Base-by-base conservation (phyloP, 371 early-diverging fungal genomes). In the Rhizopus stolonifer region DNA sequence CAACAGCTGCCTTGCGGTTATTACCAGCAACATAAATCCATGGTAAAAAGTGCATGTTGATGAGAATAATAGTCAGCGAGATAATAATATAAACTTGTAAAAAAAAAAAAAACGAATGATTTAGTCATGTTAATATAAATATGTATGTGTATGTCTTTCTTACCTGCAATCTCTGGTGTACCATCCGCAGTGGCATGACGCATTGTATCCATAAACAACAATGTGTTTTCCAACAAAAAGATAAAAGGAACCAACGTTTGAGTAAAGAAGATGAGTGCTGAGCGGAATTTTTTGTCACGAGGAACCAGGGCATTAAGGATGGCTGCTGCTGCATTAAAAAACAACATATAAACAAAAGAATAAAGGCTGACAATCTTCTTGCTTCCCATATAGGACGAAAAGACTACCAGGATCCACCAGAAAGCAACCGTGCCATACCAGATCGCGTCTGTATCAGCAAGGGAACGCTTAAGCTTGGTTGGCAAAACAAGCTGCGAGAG, bases 141-240 rank as follows among this genome's bases (percentile, higher is more conserved):
- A n/a, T n/a, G n/a, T n/a, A n/a, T n/a, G n/a, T n/a, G n/a, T n/a
- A n/a, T n/a, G n/a, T 11, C 42, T 19, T 14, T 24, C 0, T 18
- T 40, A 54, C 47, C 49, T 23, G 76, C 74, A 54, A 75, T 60
- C 46, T 81, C 75, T 8, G 84, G 81, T 0, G 84, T 79, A 18
- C 84, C 84, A 48, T 83, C 84, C 8, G 72, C 80, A 9, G 79
- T 73, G 4, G 79, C 61, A 49, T 80, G 81, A 31, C 79, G 70
- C 74, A 81, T 66, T 13, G 80, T 69, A 43, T 76, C 75, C 72
- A 83, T 74, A 13, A 58, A 40, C 49, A 83, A 42, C n/a, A 72
- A 76, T 5, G 56, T 38, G 15, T 69, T 49, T 54, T 81, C 78
- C 10, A 79, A 29, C 56, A 80, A 61, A 1, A 81, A 55, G 7